Evolutionary conservation across 108 stramenopile genomes (phyloP).

Genomic region (Schizochytrium sp.): DNA sequence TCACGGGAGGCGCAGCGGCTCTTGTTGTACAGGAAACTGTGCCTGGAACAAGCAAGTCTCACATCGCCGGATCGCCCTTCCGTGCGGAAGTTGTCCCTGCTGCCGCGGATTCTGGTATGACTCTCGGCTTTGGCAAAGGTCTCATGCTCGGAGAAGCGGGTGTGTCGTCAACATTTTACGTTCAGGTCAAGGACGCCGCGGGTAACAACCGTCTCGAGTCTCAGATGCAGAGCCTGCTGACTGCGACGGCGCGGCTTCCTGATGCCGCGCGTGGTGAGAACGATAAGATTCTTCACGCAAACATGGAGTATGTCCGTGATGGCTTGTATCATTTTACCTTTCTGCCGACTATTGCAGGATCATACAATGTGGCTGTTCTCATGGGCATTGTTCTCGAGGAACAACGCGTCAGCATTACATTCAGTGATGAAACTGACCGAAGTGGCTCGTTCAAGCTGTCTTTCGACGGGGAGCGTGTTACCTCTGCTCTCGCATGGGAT

Average conservation of each 20-base stretch:
- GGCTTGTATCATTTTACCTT: constrained; percentile 52
- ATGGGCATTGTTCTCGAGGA: constrained; percentile 36
- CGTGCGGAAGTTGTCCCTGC: constrained; percentile 43
- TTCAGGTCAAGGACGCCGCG: constrained; percentile 61
- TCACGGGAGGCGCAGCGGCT: constrained; percentile 39
- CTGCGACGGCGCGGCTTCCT: constrained; percentile 35
- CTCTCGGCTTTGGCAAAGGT: constrained; percentile 57
- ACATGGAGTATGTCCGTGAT: constrained; percentile 30
- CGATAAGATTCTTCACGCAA: constrained; percentile 29
- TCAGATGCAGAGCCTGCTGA: constrained; percentile 36
- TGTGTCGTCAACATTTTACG: constrained; percentile 39
- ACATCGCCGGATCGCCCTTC: constrained; percentile 56
- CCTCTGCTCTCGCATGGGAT: constrained; percentile 54
- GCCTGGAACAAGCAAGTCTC: constrained; percentile 25
- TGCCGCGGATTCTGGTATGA: constrained; percentile 34
- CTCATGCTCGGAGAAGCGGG: constrained; percentile 53
- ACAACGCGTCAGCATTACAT: constrained; percentile 46
- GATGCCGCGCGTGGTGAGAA: constrained; percentile 3
- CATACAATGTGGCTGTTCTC: constrained; percentile 54
- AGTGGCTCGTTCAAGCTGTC: constrained; percentile 44
- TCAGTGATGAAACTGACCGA: constrained; percentile 26
- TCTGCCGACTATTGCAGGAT: constrained; percentile 43
- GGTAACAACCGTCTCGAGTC: constrained; percentile 56
- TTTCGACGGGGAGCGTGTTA: constrained; percentile 23
- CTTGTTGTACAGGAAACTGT: constrained; percentile 30